Conservation (phyloP, 352 stramenopile genomes). For the Thraustotheca clavata region DNA sequence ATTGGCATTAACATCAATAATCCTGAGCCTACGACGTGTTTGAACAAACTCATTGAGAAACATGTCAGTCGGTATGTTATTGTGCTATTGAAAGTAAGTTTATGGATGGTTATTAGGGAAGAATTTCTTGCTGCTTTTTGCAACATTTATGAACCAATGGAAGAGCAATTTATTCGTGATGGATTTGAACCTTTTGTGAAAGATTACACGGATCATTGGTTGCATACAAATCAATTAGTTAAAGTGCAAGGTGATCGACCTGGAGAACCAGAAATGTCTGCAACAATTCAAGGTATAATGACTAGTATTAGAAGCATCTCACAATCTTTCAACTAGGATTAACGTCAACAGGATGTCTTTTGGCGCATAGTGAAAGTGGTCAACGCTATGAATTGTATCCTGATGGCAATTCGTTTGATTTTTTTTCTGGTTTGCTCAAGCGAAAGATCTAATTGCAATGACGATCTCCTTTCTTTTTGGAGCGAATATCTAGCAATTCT, state of each 20-base stretch:
- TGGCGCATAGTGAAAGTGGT: conserved; percentile 37
- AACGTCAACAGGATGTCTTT: conserved; percentile 64
- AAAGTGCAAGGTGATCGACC: conserved; percentile 44
- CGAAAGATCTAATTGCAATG: conserved; percentile 78
- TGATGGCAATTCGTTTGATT: conserved; percentile 87
- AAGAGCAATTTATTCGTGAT: conserved; percentile 64
- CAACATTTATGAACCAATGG: conserved; percentile 82
- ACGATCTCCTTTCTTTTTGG: conserved; percentile 84
- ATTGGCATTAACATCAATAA: conserved; percentile 89
- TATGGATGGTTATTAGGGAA: conserved; percentile 53
- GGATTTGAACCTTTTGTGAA: conserved; percentile 81
- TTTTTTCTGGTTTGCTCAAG: conserved; percentile 76
- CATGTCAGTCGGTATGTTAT: conserved; percentile 65
- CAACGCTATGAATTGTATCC: conserved; percentile 79
- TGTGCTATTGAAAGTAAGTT: too few relatives aligned
- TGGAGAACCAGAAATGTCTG: conserved; percentile 25
- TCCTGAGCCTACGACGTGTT: conserved; percentile 71
- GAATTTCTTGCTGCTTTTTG: conserved; percentile 82
- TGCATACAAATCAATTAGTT: conserved; percentile 79
- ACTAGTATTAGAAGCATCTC: not conserved
- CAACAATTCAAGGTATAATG: conserved; percentile 19
- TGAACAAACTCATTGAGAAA: conserved; percentile 71
- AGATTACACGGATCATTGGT: conserved; percentile 75
- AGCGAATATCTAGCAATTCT: conserved; percentile 74
- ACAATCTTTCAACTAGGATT: conserved; percentile 62